phyloP scores from a whole-genome alignment of 1,284 basidiomycete species.

The Cerrena zonata region DNA sequence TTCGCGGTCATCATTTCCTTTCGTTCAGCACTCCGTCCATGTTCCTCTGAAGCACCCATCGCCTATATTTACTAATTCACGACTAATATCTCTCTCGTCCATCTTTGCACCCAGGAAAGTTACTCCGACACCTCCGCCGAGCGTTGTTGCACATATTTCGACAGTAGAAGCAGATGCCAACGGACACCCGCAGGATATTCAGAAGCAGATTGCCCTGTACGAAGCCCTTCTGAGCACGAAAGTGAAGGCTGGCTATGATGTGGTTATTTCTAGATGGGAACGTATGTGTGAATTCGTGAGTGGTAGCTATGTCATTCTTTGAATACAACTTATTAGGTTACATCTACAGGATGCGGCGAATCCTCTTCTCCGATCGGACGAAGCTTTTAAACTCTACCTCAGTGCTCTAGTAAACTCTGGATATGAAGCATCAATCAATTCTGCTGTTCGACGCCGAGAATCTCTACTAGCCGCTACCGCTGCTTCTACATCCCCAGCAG shows the following conservation, averaged over 20 bases:
- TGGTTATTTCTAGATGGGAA: constrained; percentile 74
- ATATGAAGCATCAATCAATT: constrained; percentile 50
- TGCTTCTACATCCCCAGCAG: constrained; percentile 13
- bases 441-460: constrained; percentile 64
- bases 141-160: constrained; percentile 61
- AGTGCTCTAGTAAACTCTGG: constrained; percentile 58
- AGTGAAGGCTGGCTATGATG: constrained; percentile 60
- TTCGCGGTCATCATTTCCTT: constrained; percentile 15
- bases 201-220: constrained; percentile 66
- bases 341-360: constrained; percentile 54
- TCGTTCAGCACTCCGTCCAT: constrained; percentile 5
- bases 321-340: constrained; percentile 5
- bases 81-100: constrained; percentile 43
- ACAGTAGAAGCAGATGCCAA: constrained; percentile 72
- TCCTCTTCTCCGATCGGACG: constrained; percentile 59
- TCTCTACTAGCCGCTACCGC: constrained; percentile 42
- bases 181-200: constrained; percentile 57
- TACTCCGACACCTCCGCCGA: constrained; percentile 52
- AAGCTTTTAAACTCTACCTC: constrained; percentile 69
- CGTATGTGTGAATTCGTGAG: constrained; percentile 74
- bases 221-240: constrained; percentile 59
- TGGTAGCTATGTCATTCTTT: constrained; percentile 16
- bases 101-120: constrained; percentile 47
- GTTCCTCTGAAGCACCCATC: constrained; percentile 4
- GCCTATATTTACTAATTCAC: constrained; percentile 11